Conservation (phyloP, 495 filamentous ascomycete genomes). For the Lasiosphaeris hirsuta region DNA sequence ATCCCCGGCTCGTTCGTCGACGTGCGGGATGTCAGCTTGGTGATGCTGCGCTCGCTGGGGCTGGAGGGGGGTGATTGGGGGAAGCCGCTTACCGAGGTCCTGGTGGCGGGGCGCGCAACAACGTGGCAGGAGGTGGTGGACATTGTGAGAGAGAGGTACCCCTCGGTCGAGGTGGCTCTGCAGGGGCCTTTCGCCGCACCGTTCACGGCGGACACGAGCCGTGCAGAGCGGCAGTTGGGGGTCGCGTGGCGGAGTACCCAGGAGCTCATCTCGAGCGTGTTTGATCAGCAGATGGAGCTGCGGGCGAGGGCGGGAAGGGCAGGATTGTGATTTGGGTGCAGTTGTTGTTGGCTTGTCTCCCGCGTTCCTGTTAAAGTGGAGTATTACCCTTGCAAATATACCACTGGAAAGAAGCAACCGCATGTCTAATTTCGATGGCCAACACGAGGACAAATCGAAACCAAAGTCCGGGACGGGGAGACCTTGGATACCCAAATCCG, state of each 20-base stretch:
- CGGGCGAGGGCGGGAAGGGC: not conserved
- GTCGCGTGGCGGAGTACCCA: constrained; percentile 35
- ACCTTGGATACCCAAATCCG: too few species aligned
- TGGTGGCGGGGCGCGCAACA: constrained; percentile 25
- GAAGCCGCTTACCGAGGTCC: constrained; percentile 21
- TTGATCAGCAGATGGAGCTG: constrained; percentile 35
- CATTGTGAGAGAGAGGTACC: constrained; percentile 32
- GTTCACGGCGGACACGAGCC: constrained; percentile 16
- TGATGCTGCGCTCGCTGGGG: constrained; percentile 33
- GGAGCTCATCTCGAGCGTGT: constrained; percentile 33
- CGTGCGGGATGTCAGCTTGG: constrained; percentile 41
- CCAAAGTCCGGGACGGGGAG: too few species aligned
- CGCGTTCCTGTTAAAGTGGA: too few species aligned
- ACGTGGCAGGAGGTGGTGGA: constrained; percentile 29
- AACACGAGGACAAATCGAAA: not conserved
- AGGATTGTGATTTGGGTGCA: not conserved
- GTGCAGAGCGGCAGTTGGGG: constrained; percentile 30
- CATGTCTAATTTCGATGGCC: not conserved
- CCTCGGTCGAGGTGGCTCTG: constrained; percentile 25
- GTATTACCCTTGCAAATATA: too few species aligned
- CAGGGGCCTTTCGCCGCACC: constrained; percentile 5
- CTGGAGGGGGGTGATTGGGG: constrained; percentile 21
- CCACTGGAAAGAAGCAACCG: too few species aligned
- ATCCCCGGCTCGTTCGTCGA: constrained; percentile 30
- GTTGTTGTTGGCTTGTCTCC: too few species aligned